Base-by-base conservation (phyloP, 805 yeast species). In the Vanderwaltozyma yarrowii region DNA sequence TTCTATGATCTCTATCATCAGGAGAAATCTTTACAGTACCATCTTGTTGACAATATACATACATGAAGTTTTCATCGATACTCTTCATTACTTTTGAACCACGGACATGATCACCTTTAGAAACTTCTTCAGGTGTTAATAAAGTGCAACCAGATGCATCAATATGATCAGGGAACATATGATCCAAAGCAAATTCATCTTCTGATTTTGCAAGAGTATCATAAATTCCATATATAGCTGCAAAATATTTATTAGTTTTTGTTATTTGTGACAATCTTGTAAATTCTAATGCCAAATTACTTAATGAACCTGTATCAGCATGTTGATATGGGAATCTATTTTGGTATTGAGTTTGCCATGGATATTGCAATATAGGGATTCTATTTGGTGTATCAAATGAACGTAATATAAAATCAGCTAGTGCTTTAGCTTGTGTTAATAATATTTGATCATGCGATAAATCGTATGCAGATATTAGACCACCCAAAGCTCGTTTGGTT, bases 341-440 rank as follows among this genome's bases (percentile, higher is more conserved):
- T 10, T 50, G 50, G 5, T 56, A 49, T 15, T 50, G 50, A 4
- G 64, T 56, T 20, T 56, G 52, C 70, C 76, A 71, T 12, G 61
- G 56, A 45, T 62, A 73, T 38, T 60, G 64, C 16, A 71, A 46
- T 9, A 70, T 40, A 3, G 81, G 81, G 59, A 76, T 61, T 32
- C 70, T 60, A 45, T 74, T 73, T 13, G 78, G 78, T 0, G 80
- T 74, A 44, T 76, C 80, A 46, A 73, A 76, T 0, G 78, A 69
- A 17, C 73, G 70, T 46, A 75, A 46, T 25, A 74, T 51, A 37
- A 73, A 59, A 35, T 70, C 69, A 1, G 69, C 79, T 13, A 74
- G 49, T 20, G 69, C 67, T 19, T 56, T 56, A 1, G 77, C 73
- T 42, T 66, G 62, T 1, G 32, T 35, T 8, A 60, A 38, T 6